Base-by-base conservation (phyloP, 177 flowering plant genomes). In the Vitis hybrid region DNA sequence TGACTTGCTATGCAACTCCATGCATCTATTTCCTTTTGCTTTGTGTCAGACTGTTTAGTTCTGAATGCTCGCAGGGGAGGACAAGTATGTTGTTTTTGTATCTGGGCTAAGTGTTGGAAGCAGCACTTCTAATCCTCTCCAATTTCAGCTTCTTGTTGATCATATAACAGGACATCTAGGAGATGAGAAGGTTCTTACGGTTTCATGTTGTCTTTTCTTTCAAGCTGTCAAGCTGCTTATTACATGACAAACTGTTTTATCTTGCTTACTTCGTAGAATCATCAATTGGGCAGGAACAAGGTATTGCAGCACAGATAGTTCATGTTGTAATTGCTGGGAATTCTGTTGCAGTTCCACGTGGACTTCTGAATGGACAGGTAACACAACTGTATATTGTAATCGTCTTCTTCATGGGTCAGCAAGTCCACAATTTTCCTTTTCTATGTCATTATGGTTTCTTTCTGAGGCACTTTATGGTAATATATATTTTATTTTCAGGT, bases 81-180 rank as follows among this genome's bases (percentile, higher is more conserved):
- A 96, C 78, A 96, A 90, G 68, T 93, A 86, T 70, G 97, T 96
- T 56, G 88, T 92, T 56, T 83, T 96, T 76, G 78, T 90, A 70
- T 96, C 99, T 26, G 98, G 99, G 33, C 72, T 96, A 52, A 81
- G 82, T 74, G 77, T 92, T 79, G 98, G 99, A 68, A 83, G 85
- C 75, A 81, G 74, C 72, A 70, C 56, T 22, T 86, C 89, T 70
- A 89, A 92, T 63, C 99, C 97, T 71, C 97, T 96, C 21, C 88
- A 82, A 67, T 81, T 83, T 72, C 98, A 96, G 89, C 97, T 96
- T 77, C 86, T 96, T 70, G 88, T 96, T 58, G 98, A 96, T 82
- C 97, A 93, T 82, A 83, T 96, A 69, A 90, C 97, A n/a, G 99
- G 99, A 51, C 97, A 93, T 88, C 79, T 92, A 68, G 98, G 99